These are phyloP conservation scores for Coffea canephora DNA, from an alignment of 257 asterid genomes.

Conservation along the genomic window DNA sequence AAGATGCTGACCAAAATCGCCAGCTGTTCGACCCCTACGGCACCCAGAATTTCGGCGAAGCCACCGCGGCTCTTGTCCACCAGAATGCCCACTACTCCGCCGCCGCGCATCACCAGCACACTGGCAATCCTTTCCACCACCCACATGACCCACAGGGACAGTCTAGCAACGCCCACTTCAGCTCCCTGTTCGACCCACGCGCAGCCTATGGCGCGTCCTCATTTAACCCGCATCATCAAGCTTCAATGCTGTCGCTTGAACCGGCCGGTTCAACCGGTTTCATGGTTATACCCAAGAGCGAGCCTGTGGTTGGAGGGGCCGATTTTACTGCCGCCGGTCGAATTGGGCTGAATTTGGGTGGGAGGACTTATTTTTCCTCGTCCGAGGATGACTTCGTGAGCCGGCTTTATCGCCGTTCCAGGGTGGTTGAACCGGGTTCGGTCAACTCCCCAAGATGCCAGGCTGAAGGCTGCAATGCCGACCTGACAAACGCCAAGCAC, in stretches of 20 bases:
- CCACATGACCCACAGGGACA: slow-evolving; percentile 19
- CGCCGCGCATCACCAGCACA: slow-evolving; percentile 23
- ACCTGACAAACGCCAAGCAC: slow-evolving; percentile 85
- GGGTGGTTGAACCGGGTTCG: slow-evolving; percentile 68
- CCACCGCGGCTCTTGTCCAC: slow-evolving; percentile 30
- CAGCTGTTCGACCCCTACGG: slow-evolving; percentile 51
- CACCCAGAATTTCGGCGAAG: slow-evolving; percentile 36
- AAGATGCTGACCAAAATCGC: slow-evolving; percentile 48
- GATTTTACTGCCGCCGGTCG: slow-evolving; percentile 39
- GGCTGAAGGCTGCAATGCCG: slow-evolving; percentile 94
- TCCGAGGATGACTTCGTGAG: slow-evolving; percentile 90
- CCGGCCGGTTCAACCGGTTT: slow-evolving; percentile 50
- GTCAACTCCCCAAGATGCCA: slow-evolving; percentile 77
- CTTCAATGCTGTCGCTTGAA: slow-evolving; percentile 55
- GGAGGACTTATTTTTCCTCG: slow-evolving; percentile 83
- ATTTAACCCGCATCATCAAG: slow-evolving; percentile 31
- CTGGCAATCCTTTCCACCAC: slow-evolving; percentile 36
- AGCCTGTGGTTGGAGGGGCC: slow-evolving; percentile 49
- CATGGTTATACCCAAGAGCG: slow-evolving; percentile 73
- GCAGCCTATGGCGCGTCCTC: slow-evolving; percentile 37
- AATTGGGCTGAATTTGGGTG: slow-evolving; percentile 85
- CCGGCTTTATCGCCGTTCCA: slow-evolving; percentile 93
- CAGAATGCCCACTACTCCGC: slow-evolving; percentile 48
- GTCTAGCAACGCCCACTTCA: slow-evolving; percentile 21
- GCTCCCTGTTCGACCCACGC: slow-evolving; percentile 48